Base-by-base conservation (phyloP, 768 basidiomycete genomes). In the Candolleomyces aberdarensis region DNA sequence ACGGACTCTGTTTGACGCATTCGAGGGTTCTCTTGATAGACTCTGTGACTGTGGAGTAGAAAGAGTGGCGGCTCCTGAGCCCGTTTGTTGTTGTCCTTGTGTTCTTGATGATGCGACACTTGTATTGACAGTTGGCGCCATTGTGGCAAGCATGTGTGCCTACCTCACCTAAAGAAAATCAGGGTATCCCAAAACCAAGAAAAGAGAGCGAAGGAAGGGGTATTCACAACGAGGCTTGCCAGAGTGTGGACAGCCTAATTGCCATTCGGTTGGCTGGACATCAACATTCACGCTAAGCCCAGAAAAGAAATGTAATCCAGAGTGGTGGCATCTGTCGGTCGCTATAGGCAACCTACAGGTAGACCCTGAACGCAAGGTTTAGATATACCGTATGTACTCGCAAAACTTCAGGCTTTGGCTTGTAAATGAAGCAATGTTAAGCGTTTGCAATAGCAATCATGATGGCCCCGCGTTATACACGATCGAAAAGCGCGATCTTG, bases 91-190 rank as follows among this genome's bases (percentile, higher is more conserved):
- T 19, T 60, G 59, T 40, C 60, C 52, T 62, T 55, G 48, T 53
- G 58, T 20, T 48, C 40, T 60, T 20, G 43, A 58, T 57, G 63
- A 32, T 49, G 64, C 54, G 57, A 65, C 51, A 58, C 49, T 65
- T 32, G 69, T 67, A 36, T 62, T 62, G 59, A 66, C 65, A 48
- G 66, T 43, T 47, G 66, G 61, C 58, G 70, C 63, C 70, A 71
- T 71, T 53, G 63, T 44, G 53, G 54, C 32, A 19, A 29, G 15
- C 19, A 32, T n/a, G 8, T 10, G 26, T 20, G 47, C 44, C 29
- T 22, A 5, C 36, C 36, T 36, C 36, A 36, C 36, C 36, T 36
- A 36, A 2, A 36, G 15, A 32, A 17, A n/a, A 19, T 40, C n/a
- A 31, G 22, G 61, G 61, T 58, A 57, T 57, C 56, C 14, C 59